phyloP scores from a whole-genome alignment of 2,329 filamentous ascomycete genomes.

The Colletotrichum sp. region DNA sequence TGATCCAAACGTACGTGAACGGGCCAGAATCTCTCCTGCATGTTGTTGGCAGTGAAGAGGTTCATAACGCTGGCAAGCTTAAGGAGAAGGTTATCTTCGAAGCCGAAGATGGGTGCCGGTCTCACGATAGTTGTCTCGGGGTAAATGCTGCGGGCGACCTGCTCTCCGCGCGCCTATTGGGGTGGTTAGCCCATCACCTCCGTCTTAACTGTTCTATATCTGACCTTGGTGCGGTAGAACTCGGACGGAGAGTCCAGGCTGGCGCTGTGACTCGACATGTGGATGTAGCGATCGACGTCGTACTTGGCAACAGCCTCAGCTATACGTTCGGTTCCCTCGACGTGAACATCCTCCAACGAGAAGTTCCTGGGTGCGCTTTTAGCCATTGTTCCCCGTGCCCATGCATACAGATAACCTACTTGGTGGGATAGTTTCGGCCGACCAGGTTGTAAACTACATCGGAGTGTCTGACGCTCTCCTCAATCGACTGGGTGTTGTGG shows the following conservation, averaged over 20 bases:
- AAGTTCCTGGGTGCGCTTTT: constrained; percentile 76
- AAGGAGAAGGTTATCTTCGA: constrained; percentile 90
- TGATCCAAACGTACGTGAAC: constrained; percentile 72
- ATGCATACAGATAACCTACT: constrained; percentile 57
- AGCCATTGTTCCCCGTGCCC: constrained; percentile 24
- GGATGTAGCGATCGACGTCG: constrained; percentile 94
- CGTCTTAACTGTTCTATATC: background rate
- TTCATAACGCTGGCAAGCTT: constrained; percentile 82
- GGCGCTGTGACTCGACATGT: constrained; percentile 95
- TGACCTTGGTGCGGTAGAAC: constrained; percentile 88
- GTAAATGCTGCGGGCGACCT: constrained; percentile 85
- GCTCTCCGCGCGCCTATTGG: constrained; percentile 74
- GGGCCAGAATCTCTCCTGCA: constrained; percentile 89
- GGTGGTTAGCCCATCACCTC: constrained; percentile 4
- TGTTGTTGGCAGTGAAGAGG: constrained; percentile 87
- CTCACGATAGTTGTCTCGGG: constrained; percentile 97
- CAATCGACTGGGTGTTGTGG: constrained; percentile 91
- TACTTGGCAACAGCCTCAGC: constrained; percentile 96
- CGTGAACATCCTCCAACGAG: constrained; percentile 86
- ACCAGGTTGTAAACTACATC: constrained; percentile 98
- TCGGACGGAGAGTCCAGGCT: constrained; percentile 79
- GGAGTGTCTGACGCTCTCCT: constrained; percentile 95
- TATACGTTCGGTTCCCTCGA: constrained; percentile 91
- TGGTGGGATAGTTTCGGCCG: constrained; percentile 94
- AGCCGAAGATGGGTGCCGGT: constrained; percentile 91